These are phyloP conservation scores for Linnemannia zychae DNA, from an alignment of 192 early-diverging fungal genomes.

Conservation along the genomic window DNA sequence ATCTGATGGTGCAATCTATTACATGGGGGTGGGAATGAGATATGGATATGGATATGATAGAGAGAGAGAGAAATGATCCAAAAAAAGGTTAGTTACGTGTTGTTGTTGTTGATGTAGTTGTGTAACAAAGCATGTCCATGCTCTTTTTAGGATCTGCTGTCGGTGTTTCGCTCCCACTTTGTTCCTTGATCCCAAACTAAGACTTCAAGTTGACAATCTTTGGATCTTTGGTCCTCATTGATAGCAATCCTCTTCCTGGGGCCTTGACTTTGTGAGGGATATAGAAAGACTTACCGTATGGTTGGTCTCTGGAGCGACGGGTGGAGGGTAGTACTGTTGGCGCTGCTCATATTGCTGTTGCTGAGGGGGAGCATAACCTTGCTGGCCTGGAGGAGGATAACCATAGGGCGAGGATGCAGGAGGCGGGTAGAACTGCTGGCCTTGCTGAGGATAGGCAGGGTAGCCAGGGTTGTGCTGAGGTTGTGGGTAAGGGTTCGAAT, in stretches of 20 bases:
- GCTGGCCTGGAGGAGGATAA: background rate
- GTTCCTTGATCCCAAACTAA: background rate
- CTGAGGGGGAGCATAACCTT: conserved; percentile 23
- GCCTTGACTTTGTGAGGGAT: background rate
- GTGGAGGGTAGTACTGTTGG: conserved; percentile 10
- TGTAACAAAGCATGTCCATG: background rate
- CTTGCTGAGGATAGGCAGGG: conserved; percentile 15
- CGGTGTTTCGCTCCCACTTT: conserved; percentile 12
- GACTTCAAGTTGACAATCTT: background rate
- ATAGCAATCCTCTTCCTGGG: background rate
- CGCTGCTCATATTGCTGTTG: conserved; percentile 20
- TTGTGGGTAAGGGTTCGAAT: conserved; percentile 10
- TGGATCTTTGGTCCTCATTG: background rate
- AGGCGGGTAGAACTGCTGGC: conserved; percentile 26
- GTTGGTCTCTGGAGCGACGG: background rate
- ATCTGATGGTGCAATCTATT: conserved; percentile 16
- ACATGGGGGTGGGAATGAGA: background rate
- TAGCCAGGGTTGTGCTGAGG: conserved; percentile 3
- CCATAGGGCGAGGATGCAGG: conserved; percentile 24
- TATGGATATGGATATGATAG: background rate
- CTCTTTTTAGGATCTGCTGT: background rate
- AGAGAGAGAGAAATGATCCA: background rate
- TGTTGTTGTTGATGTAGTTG: no score
- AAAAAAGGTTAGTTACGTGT: background rate
- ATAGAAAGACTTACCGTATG: conserved; percentile 15